Base-by-base conservation (phyloP, 768 basidiomycete genomes). In the Gloeopeniophorella convolvens region DNA sequence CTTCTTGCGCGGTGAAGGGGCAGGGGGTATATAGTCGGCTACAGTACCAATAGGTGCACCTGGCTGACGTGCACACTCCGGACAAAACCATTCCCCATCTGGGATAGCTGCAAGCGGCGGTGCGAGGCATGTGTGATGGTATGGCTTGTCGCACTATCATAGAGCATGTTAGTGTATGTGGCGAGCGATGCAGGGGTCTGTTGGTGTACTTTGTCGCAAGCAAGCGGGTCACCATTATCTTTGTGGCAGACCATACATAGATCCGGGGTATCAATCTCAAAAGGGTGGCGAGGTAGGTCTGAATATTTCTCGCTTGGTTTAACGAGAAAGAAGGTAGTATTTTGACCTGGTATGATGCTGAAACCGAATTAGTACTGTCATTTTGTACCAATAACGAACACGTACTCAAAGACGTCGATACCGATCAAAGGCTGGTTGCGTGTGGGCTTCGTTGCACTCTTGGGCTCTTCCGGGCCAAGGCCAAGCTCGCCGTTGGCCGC, bases 41-140 rank as follows among this genome's bases (percentile, higher is more conserved):
- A 24, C 23, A 0, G 21, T 24, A 28, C 62, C 60, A 23, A 70
- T 53, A 4, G 79, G 75, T 5, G 77, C 78, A 9, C 76, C 77
- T 3, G 82, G 82, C 18, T 77, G 73, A 28, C 72, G 72, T 9
- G 68, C 65, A 62, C 92, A 95, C 48, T 78, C 72, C 0, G 85
- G 81, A 60, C 92, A 95, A 73, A 91, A 91, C 91, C 92, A 93
- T 68, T 93, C 88, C 31, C 89, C 94, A 28, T 87, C 85, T 0
- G 94, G 94, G 15, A 94, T 71, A 4, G 74, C 79, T 13, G 69
- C 64, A 39, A 98, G 68, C 2, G 92, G 89, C 15, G 92, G 91
- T 35, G 72, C 69, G 37, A 94, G 77, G 65, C 94, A 98, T 11
- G 72, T 73, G 12, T 88, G 72, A 65, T 97, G 94, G 65, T 85